A percentile compares a stretch with the other conserved stretches of the same genome.
Conservation (phyloP, 495 filamentous ascomycete genomes). For the Neurospora tetrasperma region DNA sequence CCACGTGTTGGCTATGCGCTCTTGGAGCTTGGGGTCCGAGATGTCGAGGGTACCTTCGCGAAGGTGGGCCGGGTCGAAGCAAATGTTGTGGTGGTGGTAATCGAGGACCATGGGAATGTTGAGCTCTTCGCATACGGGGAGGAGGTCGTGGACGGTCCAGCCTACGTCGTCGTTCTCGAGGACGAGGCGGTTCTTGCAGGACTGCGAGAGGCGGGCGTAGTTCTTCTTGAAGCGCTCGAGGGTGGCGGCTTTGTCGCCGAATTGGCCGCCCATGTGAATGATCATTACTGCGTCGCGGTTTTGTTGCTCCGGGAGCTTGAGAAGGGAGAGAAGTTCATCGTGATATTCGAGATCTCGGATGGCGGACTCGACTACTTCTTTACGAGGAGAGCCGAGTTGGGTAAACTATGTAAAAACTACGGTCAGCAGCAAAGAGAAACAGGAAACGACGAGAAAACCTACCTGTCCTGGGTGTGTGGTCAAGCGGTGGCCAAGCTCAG, state of each 20-base stretch:
- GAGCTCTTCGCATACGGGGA: conserved; percentile 85
- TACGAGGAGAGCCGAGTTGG: conserved; percentile 71
- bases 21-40: conserved; percentile 44
- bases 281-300: conserved; percentile 91
- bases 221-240: conserved; percentile 74
- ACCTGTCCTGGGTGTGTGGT: conserved; percentile 85
- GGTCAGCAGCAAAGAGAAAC: conserved; percentile 5
- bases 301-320: conserved; percentile 68
- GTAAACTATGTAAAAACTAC: conserved; percentile 47
- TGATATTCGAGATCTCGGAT: conserved; percentile 84
- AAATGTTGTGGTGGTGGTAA: conserved; percentile 92
- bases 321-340: conserved; percentile 69
- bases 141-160: conserved; percentile 83
- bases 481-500: conserved; percentile 72
- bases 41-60: conserved; percentile 86
- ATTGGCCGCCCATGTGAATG: conserved; percentile 86
- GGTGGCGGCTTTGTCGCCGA: conserved; percentile 78
- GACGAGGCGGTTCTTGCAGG: conserved; percentile 72
- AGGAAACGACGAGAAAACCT: background rate
- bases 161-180: conserved; percentile 90
- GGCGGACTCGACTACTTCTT: conserved; percentile 62
- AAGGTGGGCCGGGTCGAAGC: conserved; percentile 60
- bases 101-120: conserved; percentile 90
- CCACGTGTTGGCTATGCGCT: conserved; percentile 76
- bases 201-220: conserved; percentile 50